Percentiles rank a stretch among this genome's conserved stretches.
Evolutionary conservation across 2,329 filamentous ascomycete species (phyloP).

Genomic region (Xylaria sp.): DNA sequence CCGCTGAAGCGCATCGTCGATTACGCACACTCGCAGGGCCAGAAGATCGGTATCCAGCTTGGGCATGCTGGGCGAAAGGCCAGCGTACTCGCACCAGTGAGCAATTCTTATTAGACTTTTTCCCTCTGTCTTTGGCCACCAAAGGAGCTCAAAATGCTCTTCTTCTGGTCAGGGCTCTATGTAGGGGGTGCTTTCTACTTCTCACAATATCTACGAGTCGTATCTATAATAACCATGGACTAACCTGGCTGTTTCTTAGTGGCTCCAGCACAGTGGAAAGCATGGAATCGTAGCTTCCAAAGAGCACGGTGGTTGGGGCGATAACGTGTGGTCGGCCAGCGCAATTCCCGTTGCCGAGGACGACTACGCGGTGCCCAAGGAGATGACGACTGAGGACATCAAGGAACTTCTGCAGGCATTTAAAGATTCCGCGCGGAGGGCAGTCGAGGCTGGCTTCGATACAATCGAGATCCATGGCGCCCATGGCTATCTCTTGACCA

Average conservation of each 20-base stretch:
- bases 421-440: conserved; percentile 50
- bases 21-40: conserved; percentile 81
- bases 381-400: conserved; percentile 62
- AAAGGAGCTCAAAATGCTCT: neutral
- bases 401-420: conserved; percentile 51
- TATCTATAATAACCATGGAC: neutral
- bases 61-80: conserved; percentile 82
- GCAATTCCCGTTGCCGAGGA: conserved; percentile 68
- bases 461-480: conserved; percentile 80
- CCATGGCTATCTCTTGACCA: conserved; percentile 80
- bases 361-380: conserved; percentile 65
- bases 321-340: conserved; percentile 61
- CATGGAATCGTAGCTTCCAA: conserved; percentile 51
- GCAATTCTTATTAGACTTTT: neutral
- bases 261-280: conserved; percentile 66
- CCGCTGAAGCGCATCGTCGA: conserved; percentile 77
- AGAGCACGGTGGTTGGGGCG: conserved; percentile 53
- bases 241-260: conserved; percentile 50
- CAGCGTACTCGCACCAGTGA: conserved; percentile 63
- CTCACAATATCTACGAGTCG: neutral
- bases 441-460: conserved; percentile 66
- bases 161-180: too few species aligned
- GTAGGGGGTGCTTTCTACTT: too few species aligned
- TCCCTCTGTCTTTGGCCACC: neutral
- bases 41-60: conserved; percentile 82